phyloP scores from a whole-genome alignment of 768 basidiomycete species.

The Podaxis sp. region DNA sequence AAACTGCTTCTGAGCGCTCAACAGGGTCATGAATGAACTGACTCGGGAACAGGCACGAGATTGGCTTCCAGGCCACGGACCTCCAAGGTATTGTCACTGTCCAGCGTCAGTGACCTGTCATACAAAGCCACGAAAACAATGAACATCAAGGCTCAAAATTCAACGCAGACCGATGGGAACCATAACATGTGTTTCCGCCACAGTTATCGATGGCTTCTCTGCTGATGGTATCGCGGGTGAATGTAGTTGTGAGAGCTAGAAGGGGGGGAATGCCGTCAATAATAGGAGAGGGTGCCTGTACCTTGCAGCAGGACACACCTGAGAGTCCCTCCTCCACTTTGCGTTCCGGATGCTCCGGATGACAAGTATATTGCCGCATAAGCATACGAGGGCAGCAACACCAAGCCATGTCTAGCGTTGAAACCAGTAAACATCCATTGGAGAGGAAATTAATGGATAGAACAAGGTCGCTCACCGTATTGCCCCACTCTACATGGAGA shows the following conservation, averaged over 20 bases:
- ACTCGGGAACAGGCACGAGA: not conserved
- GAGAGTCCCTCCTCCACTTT: not conserved
- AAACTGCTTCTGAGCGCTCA: not conserved
- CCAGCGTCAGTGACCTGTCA: not conserved
- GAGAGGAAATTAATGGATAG: too few relatives aligned
- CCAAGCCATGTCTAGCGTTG: not conserved
- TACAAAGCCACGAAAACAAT: not conserved
- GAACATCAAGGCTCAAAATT: not conserved
- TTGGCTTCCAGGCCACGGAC: too few relatives aligned
- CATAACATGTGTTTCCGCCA: not conserved
- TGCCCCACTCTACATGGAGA: constrained; percentile 4
- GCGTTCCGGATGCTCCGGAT: constrained; percentile 3
- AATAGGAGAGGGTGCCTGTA: not conserved
- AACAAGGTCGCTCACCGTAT: not conserved
- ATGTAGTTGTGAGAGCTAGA: not conserved
- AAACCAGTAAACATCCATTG: not conserved
- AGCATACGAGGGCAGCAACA: not conserved
- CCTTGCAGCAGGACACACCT: not conserved
- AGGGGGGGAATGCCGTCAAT: not conserved
- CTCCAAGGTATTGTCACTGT: too few relatives aligned
- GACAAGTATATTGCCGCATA: not conserved
- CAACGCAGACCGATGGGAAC: not conserved
- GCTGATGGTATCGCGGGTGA: not conserved
- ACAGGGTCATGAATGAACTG: not conserved
- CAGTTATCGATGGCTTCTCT: not conserved